Conservation (phyloP, 2,329 filamentous ascomycete genomes). For the Xylaria sp. region DNA sequence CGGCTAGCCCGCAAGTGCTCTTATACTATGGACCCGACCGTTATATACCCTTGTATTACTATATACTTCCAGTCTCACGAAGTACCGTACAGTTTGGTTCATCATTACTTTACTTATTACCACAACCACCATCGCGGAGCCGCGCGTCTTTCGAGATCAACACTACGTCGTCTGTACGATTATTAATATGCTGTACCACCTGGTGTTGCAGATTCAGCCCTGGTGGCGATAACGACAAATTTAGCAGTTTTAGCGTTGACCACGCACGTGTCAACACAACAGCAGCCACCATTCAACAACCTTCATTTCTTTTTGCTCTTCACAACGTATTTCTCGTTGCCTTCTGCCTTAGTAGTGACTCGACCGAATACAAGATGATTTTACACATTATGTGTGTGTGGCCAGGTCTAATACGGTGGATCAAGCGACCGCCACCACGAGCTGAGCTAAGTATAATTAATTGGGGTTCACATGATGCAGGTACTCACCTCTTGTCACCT, state of each 20-base stretch:
- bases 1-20: neutral
- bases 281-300: neutral
- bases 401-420: slow-evolving; percentile 13
- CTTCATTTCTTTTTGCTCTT: neutral
- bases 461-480: slow-evolving; percentile 32
- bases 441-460: slow-evolving; percentile 15
- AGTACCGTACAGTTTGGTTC: neutral
- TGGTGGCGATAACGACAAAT: slow-evolving; percentile 18
- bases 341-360: neutral
- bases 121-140: neutral
- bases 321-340: neutral
- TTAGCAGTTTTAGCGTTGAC: neutral
- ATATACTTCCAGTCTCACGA: neutral
- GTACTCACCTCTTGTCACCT: slow-evolving; percentile 28
- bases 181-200: neutral
- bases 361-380: slow-evolving; percentile 5
- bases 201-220: slow-evolving; percentile 25
- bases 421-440: slow-evolving; percentile 35
- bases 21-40: neutral
- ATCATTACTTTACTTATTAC: neutral
- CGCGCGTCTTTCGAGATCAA: neutral
- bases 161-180: neutral
- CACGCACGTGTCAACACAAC: neutral
- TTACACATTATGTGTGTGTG: slow-evolving; percentile 17
- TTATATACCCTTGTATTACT: neutral